phyloP scores from a whole-genome alignment of 805 yeast genomes.

The Helenozyma baotianmanensis region DNA sequence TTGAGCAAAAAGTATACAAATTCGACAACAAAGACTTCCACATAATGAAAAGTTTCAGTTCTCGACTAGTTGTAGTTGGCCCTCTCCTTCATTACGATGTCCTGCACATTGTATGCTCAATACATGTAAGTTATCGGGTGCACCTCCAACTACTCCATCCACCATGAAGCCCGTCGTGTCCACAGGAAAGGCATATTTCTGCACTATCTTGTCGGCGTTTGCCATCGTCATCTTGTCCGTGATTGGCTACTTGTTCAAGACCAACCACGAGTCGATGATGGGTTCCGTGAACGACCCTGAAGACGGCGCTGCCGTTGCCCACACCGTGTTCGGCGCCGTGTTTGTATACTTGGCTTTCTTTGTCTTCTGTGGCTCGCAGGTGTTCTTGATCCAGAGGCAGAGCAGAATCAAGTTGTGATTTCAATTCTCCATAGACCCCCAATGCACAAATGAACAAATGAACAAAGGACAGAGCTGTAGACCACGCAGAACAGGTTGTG shows the following conservation, averaged over 20 bases:
- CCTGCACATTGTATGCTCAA: too few relatives aligned
- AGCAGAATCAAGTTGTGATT: slow-evolving; percentile 49
- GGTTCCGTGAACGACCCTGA: slow-evolving; percentile 89
- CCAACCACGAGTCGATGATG: slow-evolving; percentile 84
- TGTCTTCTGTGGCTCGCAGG: slow-evolving; percentile 86
- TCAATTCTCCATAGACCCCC: background rate
- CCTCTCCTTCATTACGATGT: too few relatives aligned
- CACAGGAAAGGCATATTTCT: slow-evolving; percentile 87
- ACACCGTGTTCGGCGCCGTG: slow-evolving; percentile 86
- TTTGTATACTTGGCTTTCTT: slow-evolving; percentile 75
- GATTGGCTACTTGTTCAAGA: slow-evolving; percentile 75
- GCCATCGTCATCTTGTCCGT: slow-evolving; percentile 84
- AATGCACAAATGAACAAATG: background rate
- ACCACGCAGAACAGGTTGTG: too few relatives aligned
- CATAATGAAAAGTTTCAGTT: too few relatives aligned
- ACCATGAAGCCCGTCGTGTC: slow-evolving; percentile 43
- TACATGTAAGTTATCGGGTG: too few relatives aligned
- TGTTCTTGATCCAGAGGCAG: slow-evolving; percentile 58
- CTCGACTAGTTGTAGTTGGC: too few relatives aligned
- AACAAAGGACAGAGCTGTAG: too few relatives aligned
- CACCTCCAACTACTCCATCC: background rate
- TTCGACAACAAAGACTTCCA: too few relatives aligned
- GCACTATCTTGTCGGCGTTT: slow-evolving; percentile 88
- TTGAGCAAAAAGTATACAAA: too few relatives aligned
- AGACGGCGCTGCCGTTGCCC: slow-evolving; percentile 91